Evolutionary conservation across 371 early-diverging fungal genomes (phyloP).

Genomic region (Nematocida sp.): DNA sequence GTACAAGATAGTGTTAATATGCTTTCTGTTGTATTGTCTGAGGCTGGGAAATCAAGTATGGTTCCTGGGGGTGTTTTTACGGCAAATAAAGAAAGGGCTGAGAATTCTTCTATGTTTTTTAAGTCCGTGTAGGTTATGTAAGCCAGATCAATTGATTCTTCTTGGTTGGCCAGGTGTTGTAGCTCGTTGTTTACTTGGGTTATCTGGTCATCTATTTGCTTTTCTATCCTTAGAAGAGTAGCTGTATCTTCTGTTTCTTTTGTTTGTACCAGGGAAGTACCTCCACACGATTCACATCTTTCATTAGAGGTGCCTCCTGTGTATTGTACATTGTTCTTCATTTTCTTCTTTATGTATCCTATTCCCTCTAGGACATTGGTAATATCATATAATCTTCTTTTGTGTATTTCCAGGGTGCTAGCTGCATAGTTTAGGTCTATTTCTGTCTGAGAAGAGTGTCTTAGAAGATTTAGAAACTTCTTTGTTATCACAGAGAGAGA

Average conservation of each 20-base stretch:
- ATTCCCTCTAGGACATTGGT: conserved; percentile 77
- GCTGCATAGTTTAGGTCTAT: conserved; percentile 72
- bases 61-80: conserved; percentile 63
- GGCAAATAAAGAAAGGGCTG: conserved; percentile 61
- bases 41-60: conserved; percentile 59
- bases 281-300: conserved; percentile 15
- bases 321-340: conserved; percentile 74
- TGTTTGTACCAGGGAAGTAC: not conserved
- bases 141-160: conserved; percentile 58
- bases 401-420: conserved; percentile 69
- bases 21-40: conserved; percentile 53
- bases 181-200: conserved; percentile 54
- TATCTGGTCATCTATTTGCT: conserved; percentile 54
- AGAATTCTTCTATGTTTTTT: conserved; percentile 41
- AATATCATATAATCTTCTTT: conserved; percentile 76
- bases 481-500: conserved; percentile 72
- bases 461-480: conserved; percentile 69
- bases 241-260: conserved; percentile 22
- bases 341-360: conserved; percentile 70
- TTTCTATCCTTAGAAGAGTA: conserved; percentile 26
- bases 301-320: conserved; percentile 56
- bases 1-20: conserved; percentile 53
- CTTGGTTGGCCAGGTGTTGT: conserved; percentile 45
- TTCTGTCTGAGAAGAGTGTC: conserved; percentile 68
- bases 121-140: conserved; percentile 64